A percentile compares a stretch with the other conserved stretches of the same genome.
Conservation (phyloP, 345 rosid species). For the Citrus medica region DNA sequence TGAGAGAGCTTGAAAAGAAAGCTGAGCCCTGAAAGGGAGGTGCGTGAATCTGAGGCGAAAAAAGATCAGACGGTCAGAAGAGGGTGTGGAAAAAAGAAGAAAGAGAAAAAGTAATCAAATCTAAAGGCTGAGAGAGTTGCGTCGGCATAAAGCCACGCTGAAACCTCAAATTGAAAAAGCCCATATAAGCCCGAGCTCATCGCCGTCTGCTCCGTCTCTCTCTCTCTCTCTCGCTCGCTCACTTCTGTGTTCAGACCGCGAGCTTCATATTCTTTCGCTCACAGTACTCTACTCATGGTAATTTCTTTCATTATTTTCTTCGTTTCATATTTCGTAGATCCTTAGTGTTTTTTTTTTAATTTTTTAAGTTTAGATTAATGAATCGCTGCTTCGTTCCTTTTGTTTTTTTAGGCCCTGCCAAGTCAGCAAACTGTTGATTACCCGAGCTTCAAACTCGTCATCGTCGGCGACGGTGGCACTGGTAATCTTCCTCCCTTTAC, state of each 20-base stretch:
- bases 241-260: constrained; percentile 7
- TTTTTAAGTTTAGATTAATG: neutral
- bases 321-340: neutral
- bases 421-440: constrained; percentile 64
- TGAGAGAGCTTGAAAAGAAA: neutral
- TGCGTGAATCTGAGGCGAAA: constrained; percentile 15
- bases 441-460: constrained; percentile 89
- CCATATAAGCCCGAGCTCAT: neutral
- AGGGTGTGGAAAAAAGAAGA: neutral
- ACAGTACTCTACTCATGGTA: constrained; percentile 13
- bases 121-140: constrained; percentile 42
- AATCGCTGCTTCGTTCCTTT: neutral
- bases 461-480: constrained; percentile 94
- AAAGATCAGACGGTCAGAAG: constrained; percentile 36
- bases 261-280: neutral
- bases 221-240: constrained; percentile 9
- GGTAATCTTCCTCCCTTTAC: constrained; percentile 33
- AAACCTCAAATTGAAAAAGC: neutral
- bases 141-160: constrained; percentile 37
- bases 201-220: constrained; percentile 12
- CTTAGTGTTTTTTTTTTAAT: neutral
- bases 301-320: neutral
- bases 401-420: constrained; percentile 54
- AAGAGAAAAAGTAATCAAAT: constrained; percentile 15
- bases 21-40: neutral